phyloP scores from a whole-genome alignment of 441 rosid genomes.

The Erodium moschatum region DNA sequence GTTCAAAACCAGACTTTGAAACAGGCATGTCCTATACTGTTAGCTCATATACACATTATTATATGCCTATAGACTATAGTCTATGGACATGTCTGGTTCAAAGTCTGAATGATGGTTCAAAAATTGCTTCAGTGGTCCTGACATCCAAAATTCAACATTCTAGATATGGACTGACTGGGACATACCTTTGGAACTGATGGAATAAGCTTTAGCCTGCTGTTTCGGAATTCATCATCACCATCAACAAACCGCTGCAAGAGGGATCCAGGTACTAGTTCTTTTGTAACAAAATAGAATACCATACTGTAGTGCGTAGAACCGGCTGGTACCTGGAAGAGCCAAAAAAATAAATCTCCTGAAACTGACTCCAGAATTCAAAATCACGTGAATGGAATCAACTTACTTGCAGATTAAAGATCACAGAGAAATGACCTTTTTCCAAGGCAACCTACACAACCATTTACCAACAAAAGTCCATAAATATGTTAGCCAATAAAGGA shows the following conservation, averaged over 20 bases:
- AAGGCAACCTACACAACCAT: slow-evolving; percentile 60
- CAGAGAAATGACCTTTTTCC: slow-evolving; percentile 81
- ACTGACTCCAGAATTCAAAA: slow-evolving; percentile 10
- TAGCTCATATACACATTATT: background rate
- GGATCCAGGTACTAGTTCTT: slow-evolving; percentile 68
- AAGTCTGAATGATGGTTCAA: background rate
- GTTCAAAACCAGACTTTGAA: too few species aligned
- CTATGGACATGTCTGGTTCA: background rate
- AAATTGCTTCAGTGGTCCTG: background rate
- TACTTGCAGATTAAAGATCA: slow-evolving; percentile 88
- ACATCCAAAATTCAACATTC: background rate
- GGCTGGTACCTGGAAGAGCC: slow-evolving; percentile 55
- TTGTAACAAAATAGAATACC: slow-evolving; percentile 88
- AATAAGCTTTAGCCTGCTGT: slow-evolving; percentile 90
- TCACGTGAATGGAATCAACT: slow-evolving; percentile 29
- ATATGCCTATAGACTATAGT: background rate
- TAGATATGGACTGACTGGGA: slow-evolving; percentile 18
- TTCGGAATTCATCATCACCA: slow-evolving; percentile 97
- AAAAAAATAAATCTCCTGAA: background rate
- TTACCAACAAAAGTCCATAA: background rate
- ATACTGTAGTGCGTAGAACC: slow-evolving; percentile 93
- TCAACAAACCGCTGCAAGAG: slow-evolving; percentile 92
- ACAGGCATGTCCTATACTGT: background rate
- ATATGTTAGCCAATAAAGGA: background rate
- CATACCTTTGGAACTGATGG: slow-evolving; percentile 89